phyloP scores from a whole-genome alignment of 73 alveolate genomes.

The Paramecium octaurelia region DNA sequence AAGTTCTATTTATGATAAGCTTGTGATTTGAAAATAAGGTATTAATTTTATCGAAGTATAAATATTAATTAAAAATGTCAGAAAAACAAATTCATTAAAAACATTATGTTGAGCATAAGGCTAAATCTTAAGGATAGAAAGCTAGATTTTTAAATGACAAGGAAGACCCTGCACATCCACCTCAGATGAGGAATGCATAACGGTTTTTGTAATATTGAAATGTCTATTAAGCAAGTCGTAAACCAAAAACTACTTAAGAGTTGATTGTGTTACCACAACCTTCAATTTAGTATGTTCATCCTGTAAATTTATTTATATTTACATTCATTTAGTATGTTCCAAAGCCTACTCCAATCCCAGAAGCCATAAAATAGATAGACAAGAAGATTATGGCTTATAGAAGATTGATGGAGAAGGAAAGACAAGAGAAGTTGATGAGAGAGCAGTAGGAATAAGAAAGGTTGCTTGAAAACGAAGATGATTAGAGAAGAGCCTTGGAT shows the following conservation, averaged over 20 bases:
- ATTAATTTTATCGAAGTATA: no score
- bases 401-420: background rate
- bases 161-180: background rate
- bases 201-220: background rate
- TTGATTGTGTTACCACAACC: background rate
- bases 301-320: background rate
- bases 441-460: background rate
- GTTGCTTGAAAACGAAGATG: background rate
- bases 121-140: background rate
- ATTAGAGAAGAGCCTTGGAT: background rate
- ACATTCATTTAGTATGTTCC: background rate
- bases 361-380: conserved; percentile 19
- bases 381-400: background rate
- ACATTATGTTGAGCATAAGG: background rate
- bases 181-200: conserved; percentile 10
- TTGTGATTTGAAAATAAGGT: no score
- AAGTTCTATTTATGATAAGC: no score
- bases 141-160: background rate
- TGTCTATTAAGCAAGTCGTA: background rate
- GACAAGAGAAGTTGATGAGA: background rate
- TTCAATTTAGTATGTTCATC: background rate
- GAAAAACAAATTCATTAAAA: background rate
- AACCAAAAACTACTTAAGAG: background rate
- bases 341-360: background rate
- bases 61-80: background rate